These are phyloP conservation scores for Calonectria ilicicola DNA, from an alignment of 2,329 filamentous ascomycete genomes.

Conservation along the genomic window DNA sequence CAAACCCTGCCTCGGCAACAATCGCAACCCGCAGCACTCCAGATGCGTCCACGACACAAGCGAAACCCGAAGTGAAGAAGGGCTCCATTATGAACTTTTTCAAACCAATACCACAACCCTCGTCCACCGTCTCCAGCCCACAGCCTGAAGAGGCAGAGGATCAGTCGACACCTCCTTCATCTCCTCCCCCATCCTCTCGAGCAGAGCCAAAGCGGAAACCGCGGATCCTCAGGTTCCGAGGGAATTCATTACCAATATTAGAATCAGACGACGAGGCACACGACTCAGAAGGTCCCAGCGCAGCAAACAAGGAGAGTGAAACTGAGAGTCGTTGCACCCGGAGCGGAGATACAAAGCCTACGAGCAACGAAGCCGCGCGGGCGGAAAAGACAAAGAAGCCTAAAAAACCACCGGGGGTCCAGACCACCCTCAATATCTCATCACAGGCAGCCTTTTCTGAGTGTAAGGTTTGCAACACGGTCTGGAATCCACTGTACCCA, in stretches of 20 bases:
- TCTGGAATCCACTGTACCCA: constrained; percentile 58
- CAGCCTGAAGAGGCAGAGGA: constrained; percentile 31
- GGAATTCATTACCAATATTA: constrained; percentile 28
- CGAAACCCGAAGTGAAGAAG: constrained; percentile 33
- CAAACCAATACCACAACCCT: constrained; percentile 44
- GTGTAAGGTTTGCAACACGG: constrained; percentile 56
- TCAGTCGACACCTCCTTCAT: constrained; percentile 38
- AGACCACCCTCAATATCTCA: constrained; percentile 60
- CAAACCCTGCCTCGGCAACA: neutral
- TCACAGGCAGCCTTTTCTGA: constrained; percentile 56
- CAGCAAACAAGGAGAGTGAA: neutral
- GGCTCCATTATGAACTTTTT: constrained; percentile 57
- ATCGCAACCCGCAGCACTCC: neutral
- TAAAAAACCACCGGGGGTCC: constrained; percentile 45
- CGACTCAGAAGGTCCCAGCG: neutral
- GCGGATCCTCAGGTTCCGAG: constrained; percentile 46
- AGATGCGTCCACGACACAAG: neutral
- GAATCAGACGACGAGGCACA: constrained; percentile 7
- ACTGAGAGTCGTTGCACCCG: neutral
- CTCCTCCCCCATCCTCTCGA: constrained; percentile 23
- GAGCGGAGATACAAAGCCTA: neutral
- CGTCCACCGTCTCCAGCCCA: constrained; percentile 22
- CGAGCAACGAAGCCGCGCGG: constrained; percentile 8
- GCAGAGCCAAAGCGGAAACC: constrained; percentile 35
- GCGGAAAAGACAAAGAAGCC: constrained; percentile 22